Evolutionary conservation across 305 asterid genomes (phyloP), one percentile per base, ranked within the genome.

Genomic region (Coffea humblotiana): DNA sequence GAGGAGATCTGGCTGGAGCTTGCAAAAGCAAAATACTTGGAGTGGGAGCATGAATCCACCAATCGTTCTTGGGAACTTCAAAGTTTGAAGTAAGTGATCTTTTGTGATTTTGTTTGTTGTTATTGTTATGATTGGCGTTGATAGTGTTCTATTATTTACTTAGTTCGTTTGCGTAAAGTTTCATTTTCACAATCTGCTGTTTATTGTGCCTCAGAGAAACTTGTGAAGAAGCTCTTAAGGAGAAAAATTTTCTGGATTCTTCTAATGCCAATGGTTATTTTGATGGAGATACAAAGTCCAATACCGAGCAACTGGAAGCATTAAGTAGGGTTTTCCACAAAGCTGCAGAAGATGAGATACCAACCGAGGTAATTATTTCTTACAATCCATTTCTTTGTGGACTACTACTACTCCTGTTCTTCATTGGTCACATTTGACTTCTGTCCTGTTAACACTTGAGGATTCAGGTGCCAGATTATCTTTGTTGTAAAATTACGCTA

Each of bases 1-100:
- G 98, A 94, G 84, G 97, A 96, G 85, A 94, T 92, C 54, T 96
- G 97, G 98, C 97, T 86, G 85, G 97, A 90, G 86, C 96, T 96
- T 71, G 95, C 98, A 47, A 92, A 77, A 83, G 99, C 98, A 65
- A 93, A 89, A 87, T 96, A 96, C 85, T 78, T 90, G 76, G 77
- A 74, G 67, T 96, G 99, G 98, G 98, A 96, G 79, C 80, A 88
- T 77, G 92, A 89, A 81, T 91, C 97, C 27, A 84, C 91, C 72
- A 79, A 71, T 85, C 92, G 97, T 60, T 86, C 97, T 72, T 87
- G 91, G 96, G 95, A 94, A 43, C 92, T 94, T 83, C 90, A 87
- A 73, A 91, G 75, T 71, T 86, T 96, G 80, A 94, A 91, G 97
- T 92, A 86, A 75, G 80, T 77, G 66, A 35, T 40, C 66, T 25